Base-by-base conservation (phyloP, 2,329 filamentous ascomycete genomes). In the Paraconiothyrium brasiliense region DNA sequence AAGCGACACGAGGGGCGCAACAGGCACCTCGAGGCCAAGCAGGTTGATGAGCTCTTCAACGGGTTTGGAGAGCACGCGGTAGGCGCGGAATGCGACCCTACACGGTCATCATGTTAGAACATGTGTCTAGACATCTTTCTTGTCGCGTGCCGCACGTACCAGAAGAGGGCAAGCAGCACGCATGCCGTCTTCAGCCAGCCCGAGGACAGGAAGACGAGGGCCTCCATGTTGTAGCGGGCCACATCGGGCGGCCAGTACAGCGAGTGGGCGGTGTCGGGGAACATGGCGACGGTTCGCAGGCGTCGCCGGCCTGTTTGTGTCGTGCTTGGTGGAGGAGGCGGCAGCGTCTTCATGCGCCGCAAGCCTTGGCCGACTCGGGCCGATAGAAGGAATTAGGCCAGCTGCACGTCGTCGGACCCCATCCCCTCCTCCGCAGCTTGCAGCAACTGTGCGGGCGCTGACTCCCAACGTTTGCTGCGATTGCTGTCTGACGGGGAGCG, bases 21-120 rank as follows among this genome's bases (percentile, higher is more conserved):
- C 90, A 63, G 95, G 95, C 55, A 99, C 94, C 75, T 99, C 95
- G 76, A 98, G 90, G 62, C 94, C 94, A 51, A 99, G 88, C 54
- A 97, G 92, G 70, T 90, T 90, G 71, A 98, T 94, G 51, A 99
- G 87, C 66, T 97, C 90, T 60, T 94, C 92, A 59, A 97, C 93
- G 27, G 94, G 93, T 71, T 94, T 97, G 80, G 92, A 90, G 57
- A 97, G 85, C 41, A 96, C 95, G 76, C 94, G 92, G 82, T 91
- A 93, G 64, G 93, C 92, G 75, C 95, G 90, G 77, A 92, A 91
- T 62, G 93, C 84, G 63, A 97, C 86, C 93, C 92, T 95, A 37
- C 13, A 47, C 14, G n/a, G 6, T 2, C 20, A 43, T 3, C 9
- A 16, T 27, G 54, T 57, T 37, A 60, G 58, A 24, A 49, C 3